These are phyloP conservation scores for Avena sativa DNA, from an alignment of 176 grass and related monocot genomes.

Conservation along the genomic window DNA sequence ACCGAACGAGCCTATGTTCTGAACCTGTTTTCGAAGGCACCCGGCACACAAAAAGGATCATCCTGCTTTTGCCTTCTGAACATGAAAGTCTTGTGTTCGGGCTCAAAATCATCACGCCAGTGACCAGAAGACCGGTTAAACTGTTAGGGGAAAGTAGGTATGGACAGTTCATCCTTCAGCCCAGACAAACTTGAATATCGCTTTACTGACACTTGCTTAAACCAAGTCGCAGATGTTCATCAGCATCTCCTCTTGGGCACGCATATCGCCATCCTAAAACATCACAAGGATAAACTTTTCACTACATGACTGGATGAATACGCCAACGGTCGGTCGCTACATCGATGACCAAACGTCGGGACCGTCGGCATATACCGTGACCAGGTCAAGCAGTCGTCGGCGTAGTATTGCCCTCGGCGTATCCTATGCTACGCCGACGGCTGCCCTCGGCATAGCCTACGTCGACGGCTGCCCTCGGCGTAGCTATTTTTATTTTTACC, in stretches of 20 bases:
- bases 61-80: not conserved
- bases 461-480: too few relatives aligned
- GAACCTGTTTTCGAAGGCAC: not conserved
- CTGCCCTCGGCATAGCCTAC: too few relatives aligned
- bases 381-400: too few relatives aligned
- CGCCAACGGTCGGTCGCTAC: too few relatives aligned
- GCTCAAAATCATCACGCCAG: not conserved
- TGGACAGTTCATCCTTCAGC: constrained; percentile 1
- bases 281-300: not conserved
- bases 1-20: not conserved
- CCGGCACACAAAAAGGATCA: not conserved
- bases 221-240: constrained; percentile 55
- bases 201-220: constrained; percentile 57
- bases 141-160: not conserved
- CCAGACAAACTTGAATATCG: constrained; percentile 78
- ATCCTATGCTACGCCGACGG: too few relatives aligned
- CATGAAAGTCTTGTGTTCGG: not conserved
- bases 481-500: too few relatives aligned
- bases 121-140: not conserved
- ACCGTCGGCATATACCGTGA: too few relatives aligned
- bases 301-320: too few relatives aligned
- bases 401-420: too few relatives aligned
- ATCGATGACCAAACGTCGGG: too few relatives aligned
- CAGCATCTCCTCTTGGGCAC: constrained; percentile 72
- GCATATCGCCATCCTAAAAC: constrained; percentile 57